Percentiles rank a stretch among this genome's conserved stretches.
Evolutionary conservation across 1,139 yeast species (phyloP).

Genomic region (Debaryomycetaceae sp.): DNA sequence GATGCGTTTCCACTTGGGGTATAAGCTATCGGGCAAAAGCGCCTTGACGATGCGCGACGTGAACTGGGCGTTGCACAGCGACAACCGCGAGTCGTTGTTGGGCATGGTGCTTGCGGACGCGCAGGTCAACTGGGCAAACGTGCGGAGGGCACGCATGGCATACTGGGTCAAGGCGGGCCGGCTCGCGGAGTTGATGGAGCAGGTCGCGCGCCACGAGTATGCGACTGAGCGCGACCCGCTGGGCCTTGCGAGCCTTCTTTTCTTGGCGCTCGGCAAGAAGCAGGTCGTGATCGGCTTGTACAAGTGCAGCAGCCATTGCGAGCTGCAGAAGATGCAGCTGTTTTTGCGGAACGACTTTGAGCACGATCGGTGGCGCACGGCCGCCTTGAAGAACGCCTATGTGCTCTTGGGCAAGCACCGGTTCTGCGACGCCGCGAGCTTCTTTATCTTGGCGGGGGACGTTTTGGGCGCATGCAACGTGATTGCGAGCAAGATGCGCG

Average conservation of each 20-base stretch:
- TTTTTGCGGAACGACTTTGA: constrained; percentile 69
- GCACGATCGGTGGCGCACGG: constrained; percentile 68
- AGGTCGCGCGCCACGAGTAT: constrained; percentile 61
- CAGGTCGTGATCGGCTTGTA: constrained; percentile 72
- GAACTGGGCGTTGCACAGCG: constrained; percentile 81
- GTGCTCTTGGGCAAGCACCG: constrained; percentile 84
- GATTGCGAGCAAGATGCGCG: constrained; percentile 53
- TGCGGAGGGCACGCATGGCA: constrained; percentile 52
- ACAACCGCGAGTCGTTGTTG: constrained; percentile 58
- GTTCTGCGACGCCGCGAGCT: constrained; percentile 78
- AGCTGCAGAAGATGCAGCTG: constrained; percentile 69
- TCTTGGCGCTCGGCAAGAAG: constrained; percentile 68
- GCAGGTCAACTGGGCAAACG: constrained; percentile 47
- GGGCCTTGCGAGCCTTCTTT: constrained; percentile 58
- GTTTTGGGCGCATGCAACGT: constrained; percentile 71
- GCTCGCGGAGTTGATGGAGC: constrained; percentile 47
- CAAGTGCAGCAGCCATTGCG: constrained; percentile 71
- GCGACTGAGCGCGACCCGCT: constrained; percentile 60
- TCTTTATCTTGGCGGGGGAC: constrained; percentile 73
- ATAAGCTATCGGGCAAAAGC: constrained; percentile 44
- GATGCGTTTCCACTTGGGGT: constrained; percentile 58
- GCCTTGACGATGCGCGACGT: constrained; percentile 68
- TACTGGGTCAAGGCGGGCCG: constrained; percentile 58
- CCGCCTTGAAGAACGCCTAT: constrained; percentile 88
- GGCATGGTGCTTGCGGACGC: constrained; percentile 41